Evolutionary conservation across 2,329 filamentous ascomycete genomes (phyloP).

Genomic region (Akanthomyces uredinophilus): DNA sequence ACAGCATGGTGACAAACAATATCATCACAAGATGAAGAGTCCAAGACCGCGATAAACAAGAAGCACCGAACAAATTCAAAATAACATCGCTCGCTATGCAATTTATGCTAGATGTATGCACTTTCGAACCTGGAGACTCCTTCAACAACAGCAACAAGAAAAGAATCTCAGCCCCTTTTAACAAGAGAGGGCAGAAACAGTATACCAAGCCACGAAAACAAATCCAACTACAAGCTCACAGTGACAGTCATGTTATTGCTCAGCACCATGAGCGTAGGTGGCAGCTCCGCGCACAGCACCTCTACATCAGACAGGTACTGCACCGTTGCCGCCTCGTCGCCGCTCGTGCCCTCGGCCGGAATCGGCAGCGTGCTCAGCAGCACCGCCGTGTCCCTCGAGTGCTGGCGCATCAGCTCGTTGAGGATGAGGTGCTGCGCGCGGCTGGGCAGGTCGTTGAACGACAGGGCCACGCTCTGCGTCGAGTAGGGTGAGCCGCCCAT

Average conservation of each 20-base stretch:
- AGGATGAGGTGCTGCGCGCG: slow-evolving; percentile 81
- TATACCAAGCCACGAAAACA: neutral
- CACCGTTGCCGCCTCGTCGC: slow-evolving; percentile 64
- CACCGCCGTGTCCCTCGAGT: slow-evolving; percentile 68
- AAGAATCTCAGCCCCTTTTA: neutral
- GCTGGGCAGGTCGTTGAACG: slow-evolving; percentile 81
- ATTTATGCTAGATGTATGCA: slow-evolving; percentile 8
- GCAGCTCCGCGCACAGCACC: slow-evolving; percentile 69
- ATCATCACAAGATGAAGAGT: neutral
- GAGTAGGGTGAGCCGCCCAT: slow-evolving; percentile 43
- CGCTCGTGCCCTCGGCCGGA: slow-evolving; percentile 69
- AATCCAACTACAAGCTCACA: slow-evolving; percentile 54
- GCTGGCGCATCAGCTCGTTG: slow-evolving; percentile 71
- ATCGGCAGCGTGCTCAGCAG: slow-evolving; percentile 80
- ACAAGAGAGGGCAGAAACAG: slow-evolving; percentile 16
- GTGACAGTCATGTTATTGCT: slow-evolving; percentile 90
- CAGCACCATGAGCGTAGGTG: slow-evolving; percentile 72
- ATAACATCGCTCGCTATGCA: slow-evolving; percentile 13
- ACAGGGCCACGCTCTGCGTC: slow-evolving; percentile 61
- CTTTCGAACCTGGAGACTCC: neutral
- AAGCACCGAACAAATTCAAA: neutral
- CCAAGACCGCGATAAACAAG: neutral
- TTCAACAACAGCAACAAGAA: neutral
- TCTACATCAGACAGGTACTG: slow-evolving; percentile 74
- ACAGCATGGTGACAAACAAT: neutral